Conservation (phyloP, 345 rosid genomes). For the Carallia brachiata region DNA sequence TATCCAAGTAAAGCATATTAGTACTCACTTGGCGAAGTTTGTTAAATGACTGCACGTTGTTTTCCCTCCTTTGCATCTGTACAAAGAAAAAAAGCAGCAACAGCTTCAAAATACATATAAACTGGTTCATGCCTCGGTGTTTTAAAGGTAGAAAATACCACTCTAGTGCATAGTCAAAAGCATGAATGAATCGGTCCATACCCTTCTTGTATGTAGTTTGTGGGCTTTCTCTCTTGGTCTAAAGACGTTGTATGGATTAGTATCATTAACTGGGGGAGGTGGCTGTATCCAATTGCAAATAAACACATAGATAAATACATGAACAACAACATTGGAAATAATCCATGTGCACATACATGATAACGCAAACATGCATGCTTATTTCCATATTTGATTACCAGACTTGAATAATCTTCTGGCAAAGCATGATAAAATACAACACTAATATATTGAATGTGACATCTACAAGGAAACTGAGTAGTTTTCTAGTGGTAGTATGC, state of each 20-base stretch:
- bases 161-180: neutral
- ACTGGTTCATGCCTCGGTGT: too few species aligned
- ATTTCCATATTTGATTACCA: neutral
- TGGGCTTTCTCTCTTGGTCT: slow-evolving; percentile 97
- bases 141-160: too few species aligned
- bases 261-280: slow-evolving; percentile 95
- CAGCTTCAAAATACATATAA: too few species aligned
- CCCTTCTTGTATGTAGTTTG: slow-evolving; percentile 95
- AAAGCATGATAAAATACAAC: neutral
- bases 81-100: slow-evolving; percentile 7
- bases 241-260: slow-evolving; percentile 96
- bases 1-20: neutral
- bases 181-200: slow-evolving; percentile 23
- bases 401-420: neutral
- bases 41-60: slow-evolving; percentile 96
- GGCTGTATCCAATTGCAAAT: slow-evolving; percentile 52
- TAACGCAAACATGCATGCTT: neutral
- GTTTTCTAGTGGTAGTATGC: too few species aligned
- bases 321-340: neutral
- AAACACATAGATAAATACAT: slow-evolving; percentile 15
- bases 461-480: neutral
- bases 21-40: slow-evolving; percentile 91
- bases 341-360: neutral
- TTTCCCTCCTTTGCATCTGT: slow-evolving; percentile 99
- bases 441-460: neutral